Evolutionary conservation across 2,329 filamentous ascomycete species (phyloP).

Genomic region (Juglanconis sp.): DNA sequence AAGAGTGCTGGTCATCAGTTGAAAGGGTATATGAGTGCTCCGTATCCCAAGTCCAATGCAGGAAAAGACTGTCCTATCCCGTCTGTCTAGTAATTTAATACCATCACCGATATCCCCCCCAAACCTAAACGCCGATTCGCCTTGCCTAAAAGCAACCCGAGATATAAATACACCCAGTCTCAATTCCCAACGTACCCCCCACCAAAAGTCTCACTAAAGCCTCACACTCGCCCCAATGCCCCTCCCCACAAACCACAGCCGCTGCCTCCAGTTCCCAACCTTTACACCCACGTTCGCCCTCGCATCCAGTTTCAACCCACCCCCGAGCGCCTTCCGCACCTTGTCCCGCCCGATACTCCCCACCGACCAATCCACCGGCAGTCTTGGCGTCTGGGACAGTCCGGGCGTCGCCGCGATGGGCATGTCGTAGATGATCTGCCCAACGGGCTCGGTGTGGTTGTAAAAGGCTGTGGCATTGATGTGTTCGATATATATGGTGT

Average conservation of each 20-base stretch:
- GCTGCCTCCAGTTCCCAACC: constrained; percentile 72
- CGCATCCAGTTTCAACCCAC: constrained; percentile 74
- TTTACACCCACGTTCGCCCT: constrained; percentile 71
- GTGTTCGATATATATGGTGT: constrained; percentile 71
- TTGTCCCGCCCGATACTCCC: constrained; percentile 72
- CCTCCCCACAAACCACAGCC: constrained; percentile 65
- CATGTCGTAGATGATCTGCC: constrained; percentile 69
- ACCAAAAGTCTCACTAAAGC: constrained; percentile 30
- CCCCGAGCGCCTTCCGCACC: constrained; percentile 75
- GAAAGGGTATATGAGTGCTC: no score
- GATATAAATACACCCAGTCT: not conserved
- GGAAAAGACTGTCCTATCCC: no score
- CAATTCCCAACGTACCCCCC: not conserved
- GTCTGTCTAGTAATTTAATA: no score
- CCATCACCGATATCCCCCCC: no score
- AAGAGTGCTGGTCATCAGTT: no score
- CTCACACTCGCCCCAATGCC: constrained; percentile 67
- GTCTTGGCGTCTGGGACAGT: constrained; percentile 64
- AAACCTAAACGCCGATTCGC: no score
- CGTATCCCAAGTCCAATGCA: no score
- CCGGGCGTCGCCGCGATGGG: constrained; percentile 78
- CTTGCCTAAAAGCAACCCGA: no score
- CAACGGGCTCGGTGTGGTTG: constrained; percentile 74
- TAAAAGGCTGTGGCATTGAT: constrained; percentile 85
- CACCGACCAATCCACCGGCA: constrained; percentile 80